Conservation (phyloP, 1,284 basidiomycete species). For the Ustilago bromivora region DNA sequence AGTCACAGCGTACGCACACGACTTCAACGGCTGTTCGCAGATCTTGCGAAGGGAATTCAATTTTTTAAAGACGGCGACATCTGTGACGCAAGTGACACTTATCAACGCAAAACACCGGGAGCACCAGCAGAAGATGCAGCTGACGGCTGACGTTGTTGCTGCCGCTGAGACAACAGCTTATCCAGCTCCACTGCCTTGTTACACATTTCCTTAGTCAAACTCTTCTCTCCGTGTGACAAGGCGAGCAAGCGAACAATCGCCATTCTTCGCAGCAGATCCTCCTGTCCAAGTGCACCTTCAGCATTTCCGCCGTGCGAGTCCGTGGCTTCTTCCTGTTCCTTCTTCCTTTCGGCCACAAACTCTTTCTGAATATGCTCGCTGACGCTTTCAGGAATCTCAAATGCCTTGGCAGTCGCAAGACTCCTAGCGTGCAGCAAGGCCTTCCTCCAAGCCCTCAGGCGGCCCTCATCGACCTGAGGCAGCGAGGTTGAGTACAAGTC, state of each 20-base stretch:
- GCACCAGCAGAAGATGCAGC: conserved; percentile 6
- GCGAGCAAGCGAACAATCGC: conserved; percentile 54
- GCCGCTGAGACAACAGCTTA: conserved; percentile 17
- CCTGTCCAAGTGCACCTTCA: conserved; percentile 41
- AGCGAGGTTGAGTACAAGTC: conserved; percentile 17
- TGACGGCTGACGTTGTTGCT: conserved; percentile 22
- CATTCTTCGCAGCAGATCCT: conserved; percentile 60
- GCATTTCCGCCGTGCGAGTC: conserved; percentile 24
- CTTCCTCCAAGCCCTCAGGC: conserved; percentile 32
- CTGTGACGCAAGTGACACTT: background rate
- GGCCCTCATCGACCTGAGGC: conserved; percentile 18
- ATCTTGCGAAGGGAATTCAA: background rate
- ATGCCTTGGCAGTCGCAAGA: conserved; percentile 46
- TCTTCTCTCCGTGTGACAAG: conserved; percentile 43
- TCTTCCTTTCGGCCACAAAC: conserved; percentile 57
- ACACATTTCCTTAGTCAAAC: conserved; percentile 50
- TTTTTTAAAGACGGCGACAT: background rate
- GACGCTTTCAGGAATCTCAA: conserved; percentile 56
- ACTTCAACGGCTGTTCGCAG: background rate
- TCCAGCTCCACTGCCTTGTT: conserved; percentile 51
- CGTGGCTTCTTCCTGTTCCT: conserved; percentile 30
- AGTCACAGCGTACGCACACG: background rate
- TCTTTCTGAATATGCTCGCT: conserved; percentile 63
- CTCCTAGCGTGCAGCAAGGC: conserved; percentile 36
- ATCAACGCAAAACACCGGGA: conserved; percentile 21